Base-by-base conservation (phyloP, 805 yeast genomes). In the Metschnikowia arizonensis region DNA sequence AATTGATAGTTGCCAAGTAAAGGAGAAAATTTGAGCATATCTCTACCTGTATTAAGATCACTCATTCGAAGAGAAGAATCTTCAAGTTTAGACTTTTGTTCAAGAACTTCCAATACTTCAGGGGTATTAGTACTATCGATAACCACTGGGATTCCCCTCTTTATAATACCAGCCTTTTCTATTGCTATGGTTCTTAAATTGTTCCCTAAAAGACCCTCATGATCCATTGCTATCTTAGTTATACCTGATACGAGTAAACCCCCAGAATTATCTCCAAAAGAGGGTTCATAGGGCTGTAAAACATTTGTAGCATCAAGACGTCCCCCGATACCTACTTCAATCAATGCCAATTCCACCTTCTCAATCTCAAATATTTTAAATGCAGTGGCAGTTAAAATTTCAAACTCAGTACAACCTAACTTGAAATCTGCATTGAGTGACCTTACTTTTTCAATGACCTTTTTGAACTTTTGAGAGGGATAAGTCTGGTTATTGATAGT, bases 261-360 rank as follows among this genome's bases (percentile, higher is more conserved):
- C 4, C 56, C 53, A 5, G 23, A n/a, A 10, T 4, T 14, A 24
- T 18, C 11, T 17, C 29, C 10, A 18, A 4, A 7, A 46, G 23
- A 4, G 49, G 50, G 9, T 54, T 57, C 23, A 84, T 61, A 37
- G 12, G 40, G 40, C 25, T 26, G 33, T 19, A 37, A n/a, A 0
- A 86, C 86, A 66, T 91, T 91, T 0, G 99, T 91, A 1, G 97
- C 88, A 64, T 91, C 99, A 10, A 81, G 61, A 33, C 85, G 64
- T 0, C 99, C 99, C 2, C 99, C 99, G 5, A 93, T 68, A 0
- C 99, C 99, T 3, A 89, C 97, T 62, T 91, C 99, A n/a, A 91
- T 64, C 0, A 91, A 79, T 0, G 96, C 97, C 44, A 85, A 66
- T 19, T 83, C 81, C 5, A 89, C 84, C 1, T 73, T 63, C 34